Percentiles rank a stretch among this genome's conserved stretches.
These are phyloP conservation scores for Gelatoporia subvermispora DNA, from an alignment of 768 basidiomycete genomes.

Conservation along the genomic window DNA sequence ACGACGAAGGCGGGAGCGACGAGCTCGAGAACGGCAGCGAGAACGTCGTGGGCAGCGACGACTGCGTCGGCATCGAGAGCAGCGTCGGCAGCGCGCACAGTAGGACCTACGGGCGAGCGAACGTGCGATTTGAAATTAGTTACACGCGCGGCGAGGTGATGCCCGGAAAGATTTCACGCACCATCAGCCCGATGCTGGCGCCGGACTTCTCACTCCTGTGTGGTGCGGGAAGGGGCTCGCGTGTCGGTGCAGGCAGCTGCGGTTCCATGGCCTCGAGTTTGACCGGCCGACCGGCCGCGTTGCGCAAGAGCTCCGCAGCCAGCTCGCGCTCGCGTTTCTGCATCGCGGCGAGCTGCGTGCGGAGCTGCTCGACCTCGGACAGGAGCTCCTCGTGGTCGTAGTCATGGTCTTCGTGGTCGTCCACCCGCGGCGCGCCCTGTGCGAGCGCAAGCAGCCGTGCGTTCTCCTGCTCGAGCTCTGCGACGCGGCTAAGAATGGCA, in stretches of 20 bases:
- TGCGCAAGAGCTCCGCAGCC: slow-evolving; percentile 51
- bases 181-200: slow-evolving; percentile 70
- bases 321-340: slow-evolving; percentile 66
- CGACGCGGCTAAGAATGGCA: slow-evolving; percentile 69
- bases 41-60: slow-evolving; percentile 48
- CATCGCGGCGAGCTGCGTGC: slow-evolving; percentile 57
- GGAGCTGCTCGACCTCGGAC: slow-evolving; percentile 63
- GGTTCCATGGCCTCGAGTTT: slow-evolving; percentile 60
- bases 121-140: slow-evolving; percentile 11
- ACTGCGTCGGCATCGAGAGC: slow-evolving; percentile 60
- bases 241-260: slow-evolving; percentile 36
- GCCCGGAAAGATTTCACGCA: slow-evolving; percentile 28
- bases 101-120: slow-evolving; percentile 47
- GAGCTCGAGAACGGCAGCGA: slow-evolving; percentile 43
- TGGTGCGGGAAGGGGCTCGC: slow-evolving; percentile 17
- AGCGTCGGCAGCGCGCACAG: slow-evolving; percentile 74
- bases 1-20: slow-evolving; percentile 34
- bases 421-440: slow-evolving; percentile 27
- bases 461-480: slow-evolving; percentile 82
- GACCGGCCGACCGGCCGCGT: slow-evolving; percentile 30
- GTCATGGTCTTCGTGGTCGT: slow-evolving; percentile 9
- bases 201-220: slow-evolving; percentile 53
- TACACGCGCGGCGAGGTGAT: slow-evolving; percentile 20
- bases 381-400: slow-evolving; percentile 30
- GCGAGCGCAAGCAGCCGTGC: slow-evolving; percentile 61